These are phyloP conservation scores for Hygrocybe coccinea DNA, from an alignment of 768 basidiomycete species.

Conservation along the genomic window DNA sequence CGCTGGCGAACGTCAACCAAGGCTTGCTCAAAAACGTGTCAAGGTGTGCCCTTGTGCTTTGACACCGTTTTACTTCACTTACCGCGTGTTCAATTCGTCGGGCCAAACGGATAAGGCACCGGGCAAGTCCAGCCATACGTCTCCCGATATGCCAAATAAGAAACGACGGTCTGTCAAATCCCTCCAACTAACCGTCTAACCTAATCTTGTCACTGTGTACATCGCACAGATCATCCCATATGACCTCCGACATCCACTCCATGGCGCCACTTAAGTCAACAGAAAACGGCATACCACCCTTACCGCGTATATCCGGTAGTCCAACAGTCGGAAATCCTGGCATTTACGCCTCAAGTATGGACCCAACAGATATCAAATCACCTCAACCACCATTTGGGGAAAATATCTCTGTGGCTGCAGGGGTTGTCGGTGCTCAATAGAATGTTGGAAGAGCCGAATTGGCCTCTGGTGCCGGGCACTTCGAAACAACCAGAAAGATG, in stretches of 20 bases:
- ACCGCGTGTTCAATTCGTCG: not conserved
- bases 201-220: slow-evolving; percentile 25
- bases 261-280: slow-evolving; percentile 32
- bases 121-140: slow-evolving; percentile 56
- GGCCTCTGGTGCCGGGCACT: not conserved
- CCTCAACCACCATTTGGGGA: slow-evolving; percentile 61
- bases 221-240: slow-evolving; percentile 45
- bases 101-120: slow-evolving; percentile 42
- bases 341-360: slow-evolving; percentile 31
- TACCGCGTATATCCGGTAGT: slow-evolving; percentile 27
- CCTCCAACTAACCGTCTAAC: slow-evolving; percentile 19
- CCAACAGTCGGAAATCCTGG: slow-evolving; percentile 33
- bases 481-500: not conserved
- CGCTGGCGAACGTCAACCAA: slow-evolving; percentile 71
- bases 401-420: slow-evolving; percentile 50
- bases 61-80: not conserved
- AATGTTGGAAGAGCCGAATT: slow-evolving; percentile 1
- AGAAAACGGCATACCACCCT: slow-evolving; percentile 33
- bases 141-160: slow-evolving; percentile 74
- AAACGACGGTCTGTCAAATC: slow-evolving; percentile 65
- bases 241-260: slow-evolving; percentile 27
- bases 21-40: slow-evolving; percentile 65
- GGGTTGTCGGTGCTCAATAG: slow-evolving; percentile 39
- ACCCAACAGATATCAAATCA: slow-evolving; percentile 48
- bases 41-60: slow-evolving; percentile 44